Base-by-base conservation (phyloP, 2,329 filamentous ascomycete genomes). In the Berkeleyomyces rouxiae region DNA sequence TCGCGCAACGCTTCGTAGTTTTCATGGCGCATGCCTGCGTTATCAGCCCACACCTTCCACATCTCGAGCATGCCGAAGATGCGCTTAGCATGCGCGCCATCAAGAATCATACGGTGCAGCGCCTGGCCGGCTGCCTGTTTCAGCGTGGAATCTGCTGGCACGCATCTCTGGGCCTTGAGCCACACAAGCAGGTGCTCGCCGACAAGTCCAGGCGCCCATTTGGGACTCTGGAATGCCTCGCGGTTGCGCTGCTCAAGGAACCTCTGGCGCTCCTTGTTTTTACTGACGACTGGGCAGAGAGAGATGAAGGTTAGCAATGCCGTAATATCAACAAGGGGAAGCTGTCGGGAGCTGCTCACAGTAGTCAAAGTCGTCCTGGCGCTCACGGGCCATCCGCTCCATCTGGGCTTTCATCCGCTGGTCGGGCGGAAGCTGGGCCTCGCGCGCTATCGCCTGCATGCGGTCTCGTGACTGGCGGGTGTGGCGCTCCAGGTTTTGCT, bases 41-140 rank as follows among this genome's bases (percentile, higher is more conserved):
- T 77, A 39, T 82, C 79, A 1, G 78, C 75, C 78, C 80, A 82
- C 1, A 73, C 71, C 69, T 76, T 79, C 80, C 80, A 82, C 46
- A 69, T 67, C 63, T 81, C 78, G 40, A 83, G 67, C 69, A 79
- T 75, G 40, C 68, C 66, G 64, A 72, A 77, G 2, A 82, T 64
- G 0, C 67, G 67, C 0, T 67, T 66, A 0, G 79, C 68, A 58
- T 79, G 78, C 62, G 71, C 68, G 9, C 74, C 73, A 47, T 82
- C 77, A 2, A 76, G 73, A 0, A 82, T 73, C 78, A 82, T 81
- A 42, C 74, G 74, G 66, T 80, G 78, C 7, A 82, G 69, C 43
- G 81, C 65, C 46, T 69, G 71, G 13, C 78, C 79, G 0, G 75
- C 77, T 0, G 71, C 72, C 3, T 77, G 73, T 53, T 75, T 77